phyloP scores from a whole-genome alignment of 805 yeast species.

The Blastobotrys terrestris region DNA sequence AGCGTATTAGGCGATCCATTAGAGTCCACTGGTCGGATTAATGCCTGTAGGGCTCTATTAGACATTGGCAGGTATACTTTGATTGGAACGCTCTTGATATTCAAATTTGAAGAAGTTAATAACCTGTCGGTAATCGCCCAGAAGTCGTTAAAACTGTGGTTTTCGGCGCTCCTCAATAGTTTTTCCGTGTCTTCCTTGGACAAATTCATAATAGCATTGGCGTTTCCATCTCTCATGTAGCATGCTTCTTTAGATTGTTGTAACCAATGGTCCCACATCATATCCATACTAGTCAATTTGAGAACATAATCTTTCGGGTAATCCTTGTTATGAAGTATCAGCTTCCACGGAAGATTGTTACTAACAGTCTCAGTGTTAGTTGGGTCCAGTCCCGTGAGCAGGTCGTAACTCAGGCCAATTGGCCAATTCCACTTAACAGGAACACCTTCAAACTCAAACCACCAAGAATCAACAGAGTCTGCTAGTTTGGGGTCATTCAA shows the following conservation, averaged over 20 bases:
- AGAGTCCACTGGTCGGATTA: constrained; percentile 19
- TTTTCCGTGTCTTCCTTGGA: constrained; percentile 53
- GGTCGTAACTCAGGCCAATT: constrained; percentile 60
- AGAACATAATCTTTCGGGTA: constrained; percentile 43
- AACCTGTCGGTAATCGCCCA: constrained; percentile 25
- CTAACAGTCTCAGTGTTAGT: constrained; percentile 9
- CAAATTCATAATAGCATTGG: constrained; percentile 74
- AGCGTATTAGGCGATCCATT: constrained; percentile 28
- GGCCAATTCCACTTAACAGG: constrained; percentile 74
- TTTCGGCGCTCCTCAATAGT: constrained; percentile 49
- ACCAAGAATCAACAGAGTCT: constrained; percentile 33
- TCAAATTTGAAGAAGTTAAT: constrained; percentile 18
- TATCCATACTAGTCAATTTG: constrained; percentile 29
- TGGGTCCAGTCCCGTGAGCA: constrained; percentile 38
- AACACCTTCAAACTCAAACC: constrained; percentile 62
- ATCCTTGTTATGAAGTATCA: constrained; percentile 38
- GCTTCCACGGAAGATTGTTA: constrained; percentile 38
- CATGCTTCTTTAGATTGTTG: constrained; percentile 82
- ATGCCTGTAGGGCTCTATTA: constrained; percentile 34
- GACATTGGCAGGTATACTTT: constrained; percentile 32
- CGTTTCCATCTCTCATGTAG: constrained; percentile 65
- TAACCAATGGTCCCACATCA: constrained; percentile 51
- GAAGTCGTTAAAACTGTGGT: constrained; percentile 17
- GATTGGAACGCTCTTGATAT: constrained; percentile 26
- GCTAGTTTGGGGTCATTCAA: constrained; percentile 23